Conservation (phyloP, 208 protist species). For the Leptomonas pyrrhocoris region DNA sequence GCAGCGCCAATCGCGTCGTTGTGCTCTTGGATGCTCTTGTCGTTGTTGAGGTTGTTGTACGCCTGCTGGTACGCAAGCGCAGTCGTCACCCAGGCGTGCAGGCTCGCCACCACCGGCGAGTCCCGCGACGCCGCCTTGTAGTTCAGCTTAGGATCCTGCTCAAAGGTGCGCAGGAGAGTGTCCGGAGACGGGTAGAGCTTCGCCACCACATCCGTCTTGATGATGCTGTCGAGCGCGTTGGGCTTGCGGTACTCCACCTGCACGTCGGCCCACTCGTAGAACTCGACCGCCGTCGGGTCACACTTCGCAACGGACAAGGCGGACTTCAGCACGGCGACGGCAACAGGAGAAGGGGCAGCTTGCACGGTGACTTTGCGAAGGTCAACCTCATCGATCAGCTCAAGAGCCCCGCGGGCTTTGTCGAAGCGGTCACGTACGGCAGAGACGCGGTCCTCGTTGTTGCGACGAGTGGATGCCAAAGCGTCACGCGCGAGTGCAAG, state of each 20-base stretch:
- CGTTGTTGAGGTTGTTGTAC: constrained; percentile 50
- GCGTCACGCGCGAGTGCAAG: constrained; percentile 50
- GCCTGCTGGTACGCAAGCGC: constrained; percentile 72
- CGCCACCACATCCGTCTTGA: constrained; percentile 52
- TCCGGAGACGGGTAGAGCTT: constrained; percentile 47
- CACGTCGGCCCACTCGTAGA: constrained; percentile 65
- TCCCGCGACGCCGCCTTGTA: constrained; percentile 43
- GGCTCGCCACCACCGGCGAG: constrained; percentile 42
- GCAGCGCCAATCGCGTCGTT: constrained; percentile 58
- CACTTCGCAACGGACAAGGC: constrained; percentile 55
- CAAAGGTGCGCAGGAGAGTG: constrained; percentile 31
- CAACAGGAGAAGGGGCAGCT: constrained; percentile 51
- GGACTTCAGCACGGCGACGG: constrained; percentile 62
- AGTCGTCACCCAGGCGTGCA: constrained; percentile 66
- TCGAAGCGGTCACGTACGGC: constrained; percentile 43
- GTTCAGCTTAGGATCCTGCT: constrained; percentile 42
- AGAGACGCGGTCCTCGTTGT: constrained; percentile 68
- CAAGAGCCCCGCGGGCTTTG: constrained; percentile 29
- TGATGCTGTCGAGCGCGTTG: constrained; percentile 36
- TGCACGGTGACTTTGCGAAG: constrained; percentile 45
- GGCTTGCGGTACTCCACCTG: constrained; percentile 61
- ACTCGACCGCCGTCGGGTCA: constrained; percentile 65
- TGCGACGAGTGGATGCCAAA: constrained; percentile 60
- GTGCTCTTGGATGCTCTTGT: constrained; percentile 66
- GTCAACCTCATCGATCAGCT: constrained; percentile 2